Conservation (phyloP, 2,329 filamentous ascomycete species). For the Aspergillus sp. region DNA sequence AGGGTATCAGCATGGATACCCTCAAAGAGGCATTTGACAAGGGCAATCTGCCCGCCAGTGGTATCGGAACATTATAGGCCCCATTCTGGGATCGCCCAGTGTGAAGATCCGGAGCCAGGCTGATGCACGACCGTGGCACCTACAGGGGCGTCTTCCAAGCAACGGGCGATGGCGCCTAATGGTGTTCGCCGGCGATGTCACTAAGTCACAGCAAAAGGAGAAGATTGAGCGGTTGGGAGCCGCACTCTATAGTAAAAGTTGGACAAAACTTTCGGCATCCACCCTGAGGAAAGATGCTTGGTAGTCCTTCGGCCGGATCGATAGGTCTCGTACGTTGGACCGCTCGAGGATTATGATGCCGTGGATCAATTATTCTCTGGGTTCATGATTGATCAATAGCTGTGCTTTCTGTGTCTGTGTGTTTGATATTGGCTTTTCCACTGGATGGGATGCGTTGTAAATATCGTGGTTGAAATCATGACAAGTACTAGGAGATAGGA, state of each 20-base stretch:
- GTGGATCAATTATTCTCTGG: constrained; percentile 14
- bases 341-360: constrained; percentile 18
- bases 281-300: constrained; percentile 11
- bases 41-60: constrained; percentile 64
- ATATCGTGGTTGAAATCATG: not conserved
- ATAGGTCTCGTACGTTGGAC: constrained; percentile 17
- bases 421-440: not conserved
- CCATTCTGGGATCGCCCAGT: constrained; percentile 25
- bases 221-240: constrained; percentile 56
- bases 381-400: not conserved
- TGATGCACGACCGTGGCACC: constrained; percentile 45
- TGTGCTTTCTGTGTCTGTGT: not conserved
- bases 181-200: constrained; percentile 66
- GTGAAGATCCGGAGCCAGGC: constrained; percentile 42
- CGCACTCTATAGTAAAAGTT: constrained; percentile 34
- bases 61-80: constrained; percentile 43
- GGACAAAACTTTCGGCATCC: constrained; percentile 14
- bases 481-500: not conserved
- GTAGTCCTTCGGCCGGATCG: constrained; percentile 19
- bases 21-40: constrained; percentile 67
- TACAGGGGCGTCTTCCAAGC: constrained; percentile 41
- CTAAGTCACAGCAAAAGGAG: constrained; percentile 46
- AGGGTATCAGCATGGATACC: constrained; percentile 64
- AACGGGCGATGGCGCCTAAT: constrained; percentile 46
- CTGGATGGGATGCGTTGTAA: not conserved